Conservation (phyloP, 441 rosid genomes). For the Populus tomentosa region DNA sequence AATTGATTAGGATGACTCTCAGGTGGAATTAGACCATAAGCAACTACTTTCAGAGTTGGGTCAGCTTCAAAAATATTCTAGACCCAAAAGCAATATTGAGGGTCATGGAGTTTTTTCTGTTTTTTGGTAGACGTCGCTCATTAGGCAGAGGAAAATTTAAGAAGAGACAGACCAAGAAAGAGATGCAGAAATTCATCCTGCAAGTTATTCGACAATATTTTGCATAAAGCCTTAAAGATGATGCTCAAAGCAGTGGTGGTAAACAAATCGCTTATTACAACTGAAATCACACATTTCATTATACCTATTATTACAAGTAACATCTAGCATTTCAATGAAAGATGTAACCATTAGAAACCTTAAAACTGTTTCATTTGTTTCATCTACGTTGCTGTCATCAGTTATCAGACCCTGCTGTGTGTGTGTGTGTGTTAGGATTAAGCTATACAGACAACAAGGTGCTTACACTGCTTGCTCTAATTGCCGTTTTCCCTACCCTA, state of each 20-base stretch:
- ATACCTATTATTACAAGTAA: neutral
- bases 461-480: slow-evolving; percentile 16
- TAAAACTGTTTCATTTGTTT: neutral
- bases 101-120: neutral
- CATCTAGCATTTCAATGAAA: neutral
- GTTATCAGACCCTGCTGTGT: too few species aligned
- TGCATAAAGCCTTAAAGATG: slow-evolving; percentile 51
- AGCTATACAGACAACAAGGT: slow-evolving; percentile 36
- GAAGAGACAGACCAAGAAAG: slow-evolving; percentile 39
- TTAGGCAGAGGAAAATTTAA: slow-evolving; percentile 26
- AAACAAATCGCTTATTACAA: slow-evolving; percentile 11
- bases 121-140: slow-evolving; percentile 17
- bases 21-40: slow-evolving; percentile 4
- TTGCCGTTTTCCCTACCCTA: too few species aligned
- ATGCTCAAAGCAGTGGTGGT: slow-evolving; percentile 49
- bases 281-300: slow-evolving; percentile 6
- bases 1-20: slow-evolving; percentile 26
- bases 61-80: slow-evolving; percentile 15
- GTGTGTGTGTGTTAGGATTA: neutral
- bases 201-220: slow-evolving; percentile 46
- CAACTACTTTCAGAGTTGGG: slow-evolving; percentile 17
- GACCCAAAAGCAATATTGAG: slow-evolving; percentile 8
- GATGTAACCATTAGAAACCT: neutral
- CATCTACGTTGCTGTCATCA: neutral
- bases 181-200: slow-evolving; percentile 39